Conservation (phyloP, 2,329 filamentous ascomycete species). For the Curvularia hawaiiensis region DNA sequence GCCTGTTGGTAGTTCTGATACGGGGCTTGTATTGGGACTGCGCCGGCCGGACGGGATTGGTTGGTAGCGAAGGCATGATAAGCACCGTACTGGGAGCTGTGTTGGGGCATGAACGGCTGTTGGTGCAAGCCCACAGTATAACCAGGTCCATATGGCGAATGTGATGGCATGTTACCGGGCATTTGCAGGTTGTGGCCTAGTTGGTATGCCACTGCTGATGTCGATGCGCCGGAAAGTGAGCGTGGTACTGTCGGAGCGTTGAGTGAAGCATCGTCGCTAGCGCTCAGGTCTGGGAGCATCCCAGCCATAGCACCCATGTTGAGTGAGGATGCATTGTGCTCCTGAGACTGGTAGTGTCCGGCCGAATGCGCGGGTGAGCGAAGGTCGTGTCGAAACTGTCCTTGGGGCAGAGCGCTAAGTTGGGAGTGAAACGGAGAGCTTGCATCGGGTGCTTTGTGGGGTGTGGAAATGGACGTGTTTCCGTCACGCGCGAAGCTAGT, state of each 20-base stretch:
- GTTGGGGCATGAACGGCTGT: constrained; percentile 34
- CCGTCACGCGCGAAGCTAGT: constrained; percentile 37
- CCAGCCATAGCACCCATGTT: constrained; percentile 47
- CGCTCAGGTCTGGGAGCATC: constrained; percentile 44
- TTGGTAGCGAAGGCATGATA: constrained; percentile 33
- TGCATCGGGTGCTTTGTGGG: constrained; percentile 29
- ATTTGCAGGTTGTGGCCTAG: constrained; percentile 48
- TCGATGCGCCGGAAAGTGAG: constrained; percentile 45
- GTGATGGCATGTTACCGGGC: constrained; percentile 29
- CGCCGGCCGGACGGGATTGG: constrained; percentile 32
- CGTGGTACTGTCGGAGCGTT: constrained; percentile 35
- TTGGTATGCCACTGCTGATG: constrained; percentile 49
- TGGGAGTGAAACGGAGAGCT: constrained; percentile 47
- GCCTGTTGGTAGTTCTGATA: constrained; percentile 41
- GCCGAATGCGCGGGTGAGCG: constrained; percentile 33
- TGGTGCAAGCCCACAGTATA: constrained; percentile 38
- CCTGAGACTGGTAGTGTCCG: constrained; percentile 33
- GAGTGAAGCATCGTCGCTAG: constrained; percentile 24
- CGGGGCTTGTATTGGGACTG: constrained; percentile 29
- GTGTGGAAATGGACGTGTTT: constrained; percentile 23
- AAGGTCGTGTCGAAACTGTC: constrained; percentile 35
- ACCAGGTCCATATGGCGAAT: constrained; percentile 33
- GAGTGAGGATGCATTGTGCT: constrained; percentile 34
- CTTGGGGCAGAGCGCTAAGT: constrained; percentile 40
- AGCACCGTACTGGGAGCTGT: constrained; percentile 28